Evolutionary conservation across 192 early-diverging fungal genomes (phyloP).

Genomic region (Rhizophagus prolifer): DNA sequence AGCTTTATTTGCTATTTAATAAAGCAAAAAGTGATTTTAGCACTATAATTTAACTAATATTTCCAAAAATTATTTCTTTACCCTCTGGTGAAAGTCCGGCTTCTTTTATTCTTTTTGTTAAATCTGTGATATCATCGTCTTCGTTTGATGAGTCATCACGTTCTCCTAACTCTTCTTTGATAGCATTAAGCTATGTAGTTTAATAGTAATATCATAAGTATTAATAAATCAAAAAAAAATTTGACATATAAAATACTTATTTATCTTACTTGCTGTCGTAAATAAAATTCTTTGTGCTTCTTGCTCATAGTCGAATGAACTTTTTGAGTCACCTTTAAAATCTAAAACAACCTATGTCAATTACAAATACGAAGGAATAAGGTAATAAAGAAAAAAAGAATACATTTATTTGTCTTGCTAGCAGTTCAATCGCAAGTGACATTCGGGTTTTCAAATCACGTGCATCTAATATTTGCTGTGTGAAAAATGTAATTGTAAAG

Average conservation of each 20-base stretch:
- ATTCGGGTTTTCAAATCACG: conserved; percentile 59
- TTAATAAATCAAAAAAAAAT: too few species aligned
- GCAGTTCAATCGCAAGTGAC: conserved; percentile 50
- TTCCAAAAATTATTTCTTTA: neutral
- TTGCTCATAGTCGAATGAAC: conserved; percentile 69
- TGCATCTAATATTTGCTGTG: conserved; percentile 52
- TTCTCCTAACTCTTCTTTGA: conserved; percentile 79
- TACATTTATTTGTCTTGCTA: conserved; percentile 74
- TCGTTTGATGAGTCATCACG: conserved; percentile 52
- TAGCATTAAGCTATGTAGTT: conserved; percentile 62
- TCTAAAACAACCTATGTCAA: conserved; percentile 37
- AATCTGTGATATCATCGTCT: conserved; percentile 65
- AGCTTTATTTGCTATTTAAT: conserved; percentile 42
- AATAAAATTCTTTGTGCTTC: conserved; percentile 78
- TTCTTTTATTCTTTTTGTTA: conserved; percentile 54
- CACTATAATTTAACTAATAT: neutral
- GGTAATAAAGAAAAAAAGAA: neutral
- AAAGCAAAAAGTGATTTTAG: neutral
- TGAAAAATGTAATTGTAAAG: neutral
- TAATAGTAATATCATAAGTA: too few species aligned
- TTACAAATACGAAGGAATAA: neutral
- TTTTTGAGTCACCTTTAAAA: conserved; percentile 77
- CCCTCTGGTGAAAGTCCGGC: conserved; percentile 63
- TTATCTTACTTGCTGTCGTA: conserved; percentile 67
- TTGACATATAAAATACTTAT: too few species aligned